Evolutionary conservation across 108 stramenopile species (phyloP).

Genomic region (Phaeodactylum tricornutum): DNA sequence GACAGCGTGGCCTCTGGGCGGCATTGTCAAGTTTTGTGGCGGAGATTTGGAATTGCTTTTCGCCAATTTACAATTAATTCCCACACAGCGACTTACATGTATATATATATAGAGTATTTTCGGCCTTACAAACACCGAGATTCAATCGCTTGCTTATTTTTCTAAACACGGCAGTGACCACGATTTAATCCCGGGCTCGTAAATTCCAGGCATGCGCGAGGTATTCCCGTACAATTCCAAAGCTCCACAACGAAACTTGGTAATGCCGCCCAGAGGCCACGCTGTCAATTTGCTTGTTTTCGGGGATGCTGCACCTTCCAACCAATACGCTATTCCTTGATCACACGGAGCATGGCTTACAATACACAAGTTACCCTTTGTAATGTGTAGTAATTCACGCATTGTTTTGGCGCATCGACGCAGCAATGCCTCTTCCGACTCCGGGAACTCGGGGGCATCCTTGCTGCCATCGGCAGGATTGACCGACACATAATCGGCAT

Average conservation of each 20-base stretch:
- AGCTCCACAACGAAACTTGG: neutral
- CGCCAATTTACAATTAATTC: no score
- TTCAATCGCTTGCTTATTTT: no score
- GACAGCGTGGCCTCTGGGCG: neutral
- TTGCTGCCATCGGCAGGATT: constrained; percentile 24
- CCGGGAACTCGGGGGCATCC: constrained; percentile 9
- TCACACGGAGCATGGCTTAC: constrained; percentile 1
- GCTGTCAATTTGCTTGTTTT: neutral
- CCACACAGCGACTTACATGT: no score
- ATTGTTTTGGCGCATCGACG: constrained; percentile 36
- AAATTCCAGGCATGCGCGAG: neutral
- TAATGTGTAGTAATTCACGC: constrained; percentile 25
- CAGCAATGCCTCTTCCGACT: constrained; percentile 18
- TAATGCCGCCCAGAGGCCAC: neutral
- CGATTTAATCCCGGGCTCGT: neutral
- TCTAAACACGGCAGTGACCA: neutral
- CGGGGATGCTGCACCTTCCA: neutral
- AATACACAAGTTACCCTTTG: constrained; percentile 7
- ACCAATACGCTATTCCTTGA: neutral
- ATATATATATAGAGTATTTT: no score
- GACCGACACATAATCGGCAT: constrained; percentile 31
- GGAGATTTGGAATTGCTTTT: neutral
- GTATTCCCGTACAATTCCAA: neutral
- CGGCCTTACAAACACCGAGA: no score
- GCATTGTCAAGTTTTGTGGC: neutral